Evolutionary conservation across 164 flowering plant genomes (phyloP).

Genomic region (Santalum album): DNA sequence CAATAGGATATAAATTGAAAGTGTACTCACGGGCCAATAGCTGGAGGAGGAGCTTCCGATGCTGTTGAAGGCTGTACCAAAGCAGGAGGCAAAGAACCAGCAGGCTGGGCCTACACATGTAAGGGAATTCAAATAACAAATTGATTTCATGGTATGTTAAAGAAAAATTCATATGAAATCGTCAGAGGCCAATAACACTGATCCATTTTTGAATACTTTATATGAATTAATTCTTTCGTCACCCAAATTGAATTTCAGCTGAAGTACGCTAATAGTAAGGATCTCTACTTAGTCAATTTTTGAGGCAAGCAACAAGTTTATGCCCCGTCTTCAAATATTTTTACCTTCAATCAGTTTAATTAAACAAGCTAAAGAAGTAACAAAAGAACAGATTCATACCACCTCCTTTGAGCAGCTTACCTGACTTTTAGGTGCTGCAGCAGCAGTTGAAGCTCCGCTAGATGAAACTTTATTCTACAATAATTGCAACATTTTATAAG

Average conservation of each 20-base stretch:
- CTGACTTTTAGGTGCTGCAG: slow-evolving; percentile 35
- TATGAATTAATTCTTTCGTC: no score
- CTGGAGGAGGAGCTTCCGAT: slow-evolving; percentile 14
- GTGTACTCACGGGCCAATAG: slow-evolving; percentile 16
- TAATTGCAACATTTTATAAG: no score
- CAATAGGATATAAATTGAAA: background rate
- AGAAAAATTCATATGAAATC: background rate
- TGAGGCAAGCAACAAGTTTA: no score
- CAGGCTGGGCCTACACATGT: slow-evolving; percentile 18
- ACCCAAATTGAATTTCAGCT: no score
- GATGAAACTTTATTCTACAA: slow-evolving; percentile 42
- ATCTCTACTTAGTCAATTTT: no score
- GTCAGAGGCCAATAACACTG: no score
- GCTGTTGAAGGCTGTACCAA: slow-evolving; percentile 10
- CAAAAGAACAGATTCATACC: background rate
- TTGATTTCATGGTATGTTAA: no score
- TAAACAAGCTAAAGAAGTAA: background rate
- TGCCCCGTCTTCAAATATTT: background rate
- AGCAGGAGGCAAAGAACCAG: slow-evolving; percentile 9
- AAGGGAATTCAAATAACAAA: background rate
- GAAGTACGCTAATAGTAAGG: no score
- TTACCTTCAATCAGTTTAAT: no score
- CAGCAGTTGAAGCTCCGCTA: slow-evolving; percentile 35
- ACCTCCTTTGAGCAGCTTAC: slow-evolving; percentile 18
- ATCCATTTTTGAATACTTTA: no score